Evolutionary conservation across 1,139 yeast species (phyloP).

Genomic region (Suhomyces coccinellae): DNA sequence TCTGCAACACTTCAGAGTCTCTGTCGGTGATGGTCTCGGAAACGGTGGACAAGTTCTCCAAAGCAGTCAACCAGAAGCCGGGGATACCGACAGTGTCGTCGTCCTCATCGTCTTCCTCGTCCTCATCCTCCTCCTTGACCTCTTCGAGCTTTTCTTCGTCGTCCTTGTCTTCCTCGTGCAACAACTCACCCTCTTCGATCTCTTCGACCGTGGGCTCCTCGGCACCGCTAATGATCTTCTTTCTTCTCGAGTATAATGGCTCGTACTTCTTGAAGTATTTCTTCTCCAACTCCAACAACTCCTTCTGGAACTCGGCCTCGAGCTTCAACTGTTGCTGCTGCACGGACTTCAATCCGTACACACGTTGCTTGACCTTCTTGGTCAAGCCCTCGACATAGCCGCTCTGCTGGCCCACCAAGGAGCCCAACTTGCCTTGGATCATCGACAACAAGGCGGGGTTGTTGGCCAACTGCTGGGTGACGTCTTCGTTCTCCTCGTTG

Average conservation of each 20-base stretch:
- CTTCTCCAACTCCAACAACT: conserved; percentile 83
- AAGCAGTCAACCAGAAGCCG: conserved; percentile 93
- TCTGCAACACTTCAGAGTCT: conserved; percentile 79
- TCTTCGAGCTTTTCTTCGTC: conserved; percentile 25
- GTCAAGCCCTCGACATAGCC: conserved; percentile 85
- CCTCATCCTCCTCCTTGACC: conserved; percentile 41
- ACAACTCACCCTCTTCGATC: conserved; percentile 70
- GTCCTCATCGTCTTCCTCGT: conserved; percentile 38
- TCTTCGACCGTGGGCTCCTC: conserved; percentile 79
- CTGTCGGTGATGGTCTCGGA: conserved; percentile 87
- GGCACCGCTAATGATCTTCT: conserved; percentile 67
- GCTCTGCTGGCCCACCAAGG: conserved; percentile 80
- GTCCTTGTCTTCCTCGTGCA: conserved; percentile 55
- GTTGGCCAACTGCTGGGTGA: conserved; percentile 55
- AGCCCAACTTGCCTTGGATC: conserved; percentile 89
- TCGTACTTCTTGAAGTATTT: conserved; percentile 70
- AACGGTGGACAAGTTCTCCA: conserved; percentile 80
- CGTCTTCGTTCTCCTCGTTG: conserved; percentile 55
- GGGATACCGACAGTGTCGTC: conserved; percentile 73
- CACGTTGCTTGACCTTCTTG: conserved; percentile 70
- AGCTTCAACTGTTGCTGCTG: conserved; percentile 79
- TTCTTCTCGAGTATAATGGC: conserved; percentile 78
- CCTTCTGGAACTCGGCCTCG: conserved; percentile 91
- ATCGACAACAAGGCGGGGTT: conserved; percentile 79
- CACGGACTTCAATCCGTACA: conserved; percentile 79